phyloP scores from a whole-genome alignment of 371 early-diverging fungal genomes.

The Mortierella sp. region DNA sequence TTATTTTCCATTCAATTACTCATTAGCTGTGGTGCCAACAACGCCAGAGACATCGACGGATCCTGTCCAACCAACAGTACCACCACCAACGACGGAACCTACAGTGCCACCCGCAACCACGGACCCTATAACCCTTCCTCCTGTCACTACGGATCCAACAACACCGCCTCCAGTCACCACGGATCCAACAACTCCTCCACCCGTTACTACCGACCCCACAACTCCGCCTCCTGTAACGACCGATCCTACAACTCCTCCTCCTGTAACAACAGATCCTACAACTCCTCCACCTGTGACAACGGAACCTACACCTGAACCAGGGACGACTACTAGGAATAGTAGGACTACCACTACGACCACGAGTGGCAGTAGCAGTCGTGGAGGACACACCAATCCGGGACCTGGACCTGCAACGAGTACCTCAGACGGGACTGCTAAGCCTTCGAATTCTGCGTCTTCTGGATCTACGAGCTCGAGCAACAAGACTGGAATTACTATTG shows the following conservation, averaged over 20 bases:
- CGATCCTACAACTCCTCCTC: background rate
- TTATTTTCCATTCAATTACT: background rate
- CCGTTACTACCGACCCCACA: slow-evolving; percentile 14
- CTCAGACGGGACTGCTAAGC: background rate
- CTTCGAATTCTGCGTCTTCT: slow-evolving; percentile 8
- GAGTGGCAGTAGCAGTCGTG: background rate
- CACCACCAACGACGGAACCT: slow-evolving; percentile 7
- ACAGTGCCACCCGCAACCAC: slow-evolving; percentile 1
- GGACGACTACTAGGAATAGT: background rate
- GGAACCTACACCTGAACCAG: background rate
- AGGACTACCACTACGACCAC: background rate
- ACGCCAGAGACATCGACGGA: background rate
- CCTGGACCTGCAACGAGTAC: background rate
- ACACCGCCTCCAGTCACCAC: slow-evolving; percentile 15
- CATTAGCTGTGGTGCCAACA: background rate
- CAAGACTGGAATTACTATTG: slow-evolving; percentile 43
- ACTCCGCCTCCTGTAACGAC: background rate
- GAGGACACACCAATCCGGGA: background rate
- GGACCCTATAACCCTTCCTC: no score
- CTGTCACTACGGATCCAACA: background rate
- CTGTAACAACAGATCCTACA: slow-evolving; percentile 8
- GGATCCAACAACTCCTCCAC: slow-evolving; percentile 1
- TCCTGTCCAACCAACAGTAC: background rate
- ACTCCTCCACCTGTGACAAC: slow-evolving; percentile 11
- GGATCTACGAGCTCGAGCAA: slow-evolving; percentile 22